These are phyloP conservation scores for Aspergillus panamensis DNA, from an alignment of 495 filamentous ascomycete species.

Conservation along the genomic window DNA sequence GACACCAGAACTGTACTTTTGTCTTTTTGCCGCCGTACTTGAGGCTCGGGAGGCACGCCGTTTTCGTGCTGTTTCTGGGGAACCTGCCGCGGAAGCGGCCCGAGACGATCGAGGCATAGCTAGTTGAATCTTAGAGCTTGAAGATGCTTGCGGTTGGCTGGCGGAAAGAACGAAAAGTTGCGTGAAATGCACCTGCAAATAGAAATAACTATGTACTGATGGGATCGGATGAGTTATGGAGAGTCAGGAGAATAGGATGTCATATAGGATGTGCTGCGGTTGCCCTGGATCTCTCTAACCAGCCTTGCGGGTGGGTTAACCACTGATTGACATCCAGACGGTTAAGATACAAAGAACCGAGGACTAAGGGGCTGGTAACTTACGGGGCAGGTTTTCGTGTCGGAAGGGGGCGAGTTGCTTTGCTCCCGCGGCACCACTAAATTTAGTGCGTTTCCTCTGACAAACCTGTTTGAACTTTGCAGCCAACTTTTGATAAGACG, in stretches of 20 bases:
- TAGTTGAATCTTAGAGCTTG: not conserved
- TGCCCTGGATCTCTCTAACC: conserved; percentile 1
- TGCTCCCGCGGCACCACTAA: conserved; percentile 22
- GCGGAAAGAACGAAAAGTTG: not conserved
- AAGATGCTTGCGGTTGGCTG: not conserved
- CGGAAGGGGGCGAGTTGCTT: conserved; percentile 20
- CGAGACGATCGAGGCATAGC: conserved; percentile 43
- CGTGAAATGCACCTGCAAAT: not conserved
- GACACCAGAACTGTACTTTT: conserved; percentile 44
- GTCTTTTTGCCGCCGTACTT: conserved; percentile 34
- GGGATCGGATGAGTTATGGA: not conserved
- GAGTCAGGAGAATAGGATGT: not conserved
- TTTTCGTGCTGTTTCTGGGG: conserved; percentile 34
- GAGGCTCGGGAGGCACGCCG: conserved; percentile 37
- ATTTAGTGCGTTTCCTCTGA: conserved; percentile 15
- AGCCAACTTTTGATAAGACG: not conserved
- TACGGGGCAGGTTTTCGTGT: conserved; percentile 24
- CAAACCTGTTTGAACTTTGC: conserved; percentile 9
- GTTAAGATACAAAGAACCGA: conserved; percentile 14
- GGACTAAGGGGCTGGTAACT: conserved; percentile 28
- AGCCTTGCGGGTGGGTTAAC: conserved; percentile 10
- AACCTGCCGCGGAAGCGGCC: conserved; percentile 30
- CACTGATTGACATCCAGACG: conserved; percentile 23
- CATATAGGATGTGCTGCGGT: not conserved
- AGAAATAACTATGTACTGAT: conserved; percentile 9